These are phyloP conservation scores for Endocarpon pusillum DNA, from an alignment of 495 filamentous ascomycete species.

Conservation along the genomic window DNA sequence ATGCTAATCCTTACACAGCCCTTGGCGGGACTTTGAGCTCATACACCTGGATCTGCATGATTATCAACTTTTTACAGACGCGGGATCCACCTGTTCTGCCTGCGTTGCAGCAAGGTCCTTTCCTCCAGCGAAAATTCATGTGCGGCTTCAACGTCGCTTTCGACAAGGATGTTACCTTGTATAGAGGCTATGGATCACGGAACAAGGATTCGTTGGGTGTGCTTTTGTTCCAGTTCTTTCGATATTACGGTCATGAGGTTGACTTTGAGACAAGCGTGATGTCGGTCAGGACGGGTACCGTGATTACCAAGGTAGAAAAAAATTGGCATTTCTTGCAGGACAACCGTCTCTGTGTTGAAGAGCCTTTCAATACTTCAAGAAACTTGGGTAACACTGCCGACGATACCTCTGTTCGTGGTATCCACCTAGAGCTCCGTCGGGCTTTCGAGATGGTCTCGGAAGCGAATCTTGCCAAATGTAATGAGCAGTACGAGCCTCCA, in stretches of 20 bases:
- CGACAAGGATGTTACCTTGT: constrained; percentile 61
- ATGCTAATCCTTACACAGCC: constrained; percentile 29
- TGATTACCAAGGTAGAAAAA: constrained; percentile 76
- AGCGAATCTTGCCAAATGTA: constrained; percentile 60
- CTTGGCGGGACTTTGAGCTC: constrained; percentile 91
- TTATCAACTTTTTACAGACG: constrained; percentile 88
- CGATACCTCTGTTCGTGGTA: constrained; percentile 75
- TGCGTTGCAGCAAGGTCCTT: constrained; percentile 61
- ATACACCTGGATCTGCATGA: constrained; percentile 99
- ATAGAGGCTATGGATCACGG: constrained; percentile 53
- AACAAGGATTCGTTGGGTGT: constrained; percentile 74
- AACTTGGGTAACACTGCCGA: constrained; percentile 96
- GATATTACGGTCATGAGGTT: constrained; percentile 83
- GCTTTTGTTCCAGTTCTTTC: constrained; percentile 84
- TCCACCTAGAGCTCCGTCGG: constrained; percentile 76
- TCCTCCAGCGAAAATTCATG: constrained; percentile 37
- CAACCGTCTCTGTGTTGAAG: constrained; percentile 83
- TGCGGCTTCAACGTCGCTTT: constrained; percentile 56
- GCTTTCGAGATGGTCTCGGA: constrained; percentile 69
- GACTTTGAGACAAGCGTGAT: constrained; percentile 73
- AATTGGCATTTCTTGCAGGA: constrained; percentile 61
- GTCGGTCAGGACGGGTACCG: constrained; percentile 69
- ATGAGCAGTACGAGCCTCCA: constrained; percentile 71
- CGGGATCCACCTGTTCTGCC: constrained; percentile 77
- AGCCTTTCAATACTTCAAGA: constrained; percentile 85